phyloP scores from a whole-genome alignment of 495 filamentous ascomycete species.

The Filosporella fistucella region DNA sequence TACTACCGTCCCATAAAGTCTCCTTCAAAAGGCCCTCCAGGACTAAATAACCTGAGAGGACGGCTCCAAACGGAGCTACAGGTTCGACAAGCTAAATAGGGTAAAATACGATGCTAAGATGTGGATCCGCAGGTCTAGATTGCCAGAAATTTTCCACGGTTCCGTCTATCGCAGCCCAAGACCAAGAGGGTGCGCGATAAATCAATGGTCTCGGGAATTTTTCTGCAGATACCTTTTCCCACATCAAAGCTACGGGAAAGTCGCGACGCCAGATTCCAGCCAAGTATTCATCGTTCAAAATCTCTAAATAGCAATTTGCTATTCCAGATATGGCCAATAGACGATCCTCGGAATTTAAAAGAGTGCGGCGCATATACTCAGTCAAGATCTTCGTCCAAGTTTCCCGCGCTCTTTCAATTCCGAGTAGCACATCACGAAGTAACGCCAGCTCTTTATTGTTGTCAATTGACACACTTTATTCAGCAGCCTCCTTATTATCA shows the following conservation, averaged over 20 bases:
- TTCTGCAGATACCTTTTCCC: background rate
- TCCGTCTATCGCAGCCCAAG: background rate
- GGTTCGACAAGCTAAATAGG: background rate
- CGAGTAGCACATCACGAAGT: background rate
- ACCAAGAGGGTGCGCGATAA: background rate
- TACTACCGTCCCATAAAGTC: background rate
- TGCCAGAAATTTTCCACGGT: background rate
- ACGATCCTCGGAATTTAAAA: slow-evolving; percentile 71
- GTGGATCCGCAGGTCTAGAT: background rate
- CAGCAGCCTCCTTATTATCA: background rate
- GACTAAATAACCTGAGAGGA: background rate
- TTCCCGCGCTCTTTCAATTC: background rate
- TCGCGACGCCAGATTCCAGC: background rate
- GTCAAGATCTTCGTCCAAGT: background rate
- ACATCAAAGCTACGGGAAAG: background rate
- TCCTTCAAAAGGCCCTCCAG: background rate
- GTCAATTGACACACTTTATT: background rate
- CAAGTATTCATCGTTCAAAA: background rate
- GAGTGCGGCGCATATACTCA: slow-evolving; percentile 69
- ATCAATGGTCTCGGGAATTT: background rate
- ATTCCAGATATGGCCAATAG: background rate
- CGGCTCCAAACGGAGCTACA: background rate
- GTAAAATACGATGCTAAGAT: background rate
- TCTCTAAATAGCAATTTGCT: background rate
- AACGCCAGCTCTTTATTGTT: background rate